Conservation (phyloP, 345 rosid genomes). For the Camelina laxa region DNA sequence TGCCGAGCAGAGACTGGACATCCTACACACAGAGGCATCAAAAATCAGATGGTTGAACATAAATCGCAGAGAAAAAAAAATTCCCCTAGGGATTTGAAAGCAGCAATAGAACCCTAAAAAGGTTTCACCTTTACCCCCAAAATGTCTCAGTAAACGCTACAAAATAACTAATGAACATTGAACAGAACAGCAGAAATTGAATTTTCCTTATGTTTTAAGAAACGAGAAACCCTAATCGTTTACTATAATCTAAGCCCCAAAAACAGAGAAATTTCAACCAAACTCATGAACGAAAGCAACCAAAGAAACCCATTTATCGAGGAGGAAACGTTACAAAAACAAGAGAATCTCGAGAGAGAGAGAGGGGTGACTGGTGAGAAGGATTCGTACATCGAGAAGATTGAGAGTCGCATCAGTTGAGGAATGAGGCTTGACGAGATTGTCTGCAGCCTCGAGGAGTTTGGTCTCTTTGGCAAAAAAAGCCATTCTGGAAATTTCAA, state of each 20-base stretch:
- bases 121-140: constrained; percentile 14
- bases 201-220: too few relatives aligned
- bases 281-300: constrained; percentile 21
- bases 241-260: background rate
- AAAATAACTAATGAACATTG: constrained; percentile 2
- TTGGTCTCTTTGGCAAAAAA: constrained; percentile 43
- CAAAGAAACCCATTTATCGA: constrained; percentile 17
- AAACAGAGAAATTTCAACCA: constrained; percentile 26
- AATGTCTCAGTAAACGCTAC: background rate
- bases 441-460: constrained; percentile 60
- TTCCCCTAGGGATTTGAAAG: constrained; percentile 10
- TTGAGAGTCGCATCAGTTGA: constrained; percentile 54
- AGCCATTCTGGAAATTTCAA: constrained; percentile 50
- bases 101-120: constrained; percentile 21
- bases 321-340: constrained; percentile 1
- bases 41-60: constrained; percentile 22
- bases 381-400: constrained; percentile 61
- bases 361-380: too few relatives aligned
- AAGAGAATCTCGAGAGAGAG: background rate
- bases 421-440: constrained; percentile 56
- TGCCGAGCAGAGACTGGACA: constrained; percentile 58
- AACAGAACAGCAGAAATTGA: background rate
- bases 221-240: constrained; percentile 41
- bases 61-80: constrained; percentile 5
- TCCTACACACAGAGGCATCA: constrained; percentile 44